Percentiles rank a stretch among this genome's conserved stretches.
Conservation (phyloP, 2,329 filamentous ascomycete species). For the Aspergillus aculeatinus region DNA sequence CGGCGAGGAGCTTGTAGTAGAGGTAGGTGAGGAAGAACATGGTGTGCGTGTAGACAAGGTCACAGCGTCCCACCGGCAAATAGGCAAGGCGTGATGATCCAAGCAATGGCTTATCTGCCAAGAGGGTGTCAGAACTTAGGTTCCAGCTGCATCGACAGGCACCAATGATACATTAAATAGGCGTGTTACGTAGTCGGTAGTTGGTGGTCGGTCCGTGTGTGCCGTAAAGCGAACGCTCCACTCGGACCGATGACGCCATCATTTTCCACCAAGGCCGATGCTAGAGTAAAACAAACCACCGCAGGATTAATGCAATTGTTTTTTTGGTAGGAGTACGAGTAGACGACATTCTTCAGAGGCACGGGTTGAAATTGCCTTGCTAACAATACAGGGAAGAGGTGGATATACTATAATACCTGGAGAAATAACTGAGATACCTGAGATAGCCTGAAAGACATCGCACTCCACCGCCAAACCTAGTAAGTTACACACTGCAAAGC, state of each 20-base stretch:
- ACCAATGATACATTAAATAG: neutral
- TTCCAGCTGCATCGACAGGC: neutral
- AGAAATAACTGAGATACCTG: too few species aligned
- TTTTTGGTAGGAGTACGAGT: too few species aligned
- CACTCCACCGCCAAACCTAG: too few species aligned
- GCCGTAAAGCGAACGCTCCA: neutral
- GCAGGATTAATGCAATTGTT: too few species aligned
- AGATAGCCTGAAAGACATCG: too few species aligned
- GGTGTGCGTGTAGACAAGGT: neutral
- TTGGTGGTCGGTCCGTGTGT: neutral
- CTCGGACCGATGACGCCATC: neutral
- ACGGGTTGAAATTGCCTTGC: too few species aligned
- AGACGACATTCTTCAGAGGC: too few species aligned
- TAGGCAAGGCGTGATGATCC: neutral
- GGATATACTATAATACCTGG: too few species aligned
- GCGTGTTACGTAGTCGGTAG: neutral
- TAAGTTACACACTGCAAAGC: too few species aligned
- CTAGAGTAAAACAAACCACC: neutral
- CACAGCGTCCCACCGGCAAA: neutral
- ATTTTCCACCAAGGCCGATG: neutral
- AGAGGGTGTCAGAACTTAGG: neutral
- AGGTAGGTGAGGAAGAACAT: constrained; percentile 25
- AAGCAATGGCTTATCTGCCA: neutral
- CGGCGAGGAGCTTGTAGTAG: constrained; percentile 23
- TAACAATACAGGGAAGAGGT: too few species aligned